phyloP scores from a whole-genome alignment of 2,329 filamentous ascomycete species.

The Nemania sp. region DNA sequence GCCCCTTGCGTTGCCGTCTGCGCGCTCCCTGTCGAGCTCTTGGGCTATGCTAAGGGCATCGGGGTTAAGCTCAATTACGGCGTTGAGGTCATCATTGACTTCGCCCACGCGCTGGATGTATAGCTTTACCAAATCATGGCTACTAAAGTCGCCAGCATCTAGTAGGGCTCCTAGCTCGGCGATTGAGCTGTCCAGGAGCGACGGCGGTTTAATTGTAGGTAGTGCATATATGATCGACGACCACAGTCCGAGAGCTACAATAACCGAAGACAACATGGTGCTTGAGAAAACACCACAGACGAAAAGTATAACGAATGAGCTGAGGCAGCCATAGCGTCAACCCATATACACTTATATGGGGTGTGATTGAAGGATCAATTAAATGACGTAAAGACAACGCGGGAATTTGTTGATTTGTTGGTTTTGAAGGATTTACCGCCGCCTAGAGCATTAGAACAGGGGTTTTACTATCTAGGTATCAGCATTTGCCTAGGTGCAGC shows the following conservation, averaged over 20 bases:
- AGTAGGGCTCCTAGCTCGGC: slow-evolving; percentile 17
- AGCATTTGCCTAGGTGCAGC: no score
- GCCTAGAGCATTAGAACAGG: no score
- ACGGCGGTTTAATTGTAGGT: slow-evolving; percentile 1
- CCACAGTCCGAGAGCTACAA: slow-evolving; percentile 11
- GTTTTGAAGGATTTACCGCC: not conserved
- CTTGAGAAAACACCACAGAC: not conserved
- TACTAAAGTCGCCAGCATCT: slow-evolving; percentile 3
- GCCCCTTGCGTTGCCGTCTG: no score
- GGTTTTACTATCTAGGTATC: no score
- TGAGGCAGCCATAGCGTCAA: not conserved
- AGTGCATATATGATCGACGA: not conserved
- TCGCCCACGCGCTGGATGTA: no score
- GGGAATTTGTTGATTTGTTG: not conserved
- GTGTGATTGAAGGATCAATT: not conserved
- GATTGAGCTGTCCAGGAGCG: slow-evolving; percentile 20
- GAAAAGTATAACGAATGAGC: not conserved
- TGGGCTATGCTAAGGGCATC: no score
- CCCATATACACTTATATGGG: not conserved
- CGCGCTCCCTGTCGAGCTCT: no score
- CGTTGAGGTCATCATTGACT: no score
- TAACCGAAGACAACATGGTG: slow-evolving; percentile 3
- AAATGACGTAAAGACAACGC: not conserved
- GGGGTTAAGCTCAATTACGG: no score
- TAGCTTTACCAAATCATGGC: no score